phyloP scores from a whole-genome alignment of 2,329 filamentous ascomycete species.

The Macrophomina phaseolina region DNA sequence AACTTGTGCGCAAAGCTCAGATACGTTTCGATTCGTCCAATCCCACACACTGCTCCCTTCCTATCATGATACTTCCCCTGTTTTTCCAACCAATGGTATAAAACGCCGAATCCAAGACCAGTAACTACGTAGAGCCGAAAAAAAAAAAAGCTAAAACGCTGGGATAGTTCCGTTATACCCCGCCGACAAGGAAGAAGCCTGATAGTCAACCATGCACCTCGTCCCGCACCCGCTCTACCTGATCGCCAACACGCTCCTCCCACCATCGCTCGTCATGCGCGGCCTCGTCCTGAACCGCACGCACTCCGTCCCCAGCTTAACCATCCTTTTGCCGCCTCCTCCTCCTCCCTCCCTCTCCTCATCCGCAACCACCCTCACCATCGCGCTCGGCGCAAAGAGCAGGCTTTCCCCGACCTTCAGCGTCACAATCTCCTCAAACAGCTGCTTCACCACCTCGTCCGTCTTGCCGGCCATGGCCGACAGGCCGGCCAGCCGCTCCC shows the following conservation, averaged over 20 bases:
- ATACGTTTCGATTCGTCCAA: no score
- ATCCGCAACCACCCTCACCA: neutral
- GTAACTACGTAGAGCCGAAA: neutral
- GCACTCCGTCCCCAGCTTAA: conserved; percentile 22
- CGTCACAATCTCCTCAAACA: conserved; percentile 56
- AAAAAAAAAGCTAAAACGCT: neutral
- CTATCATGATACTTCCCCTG: no score
- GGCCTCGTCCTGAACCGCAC: conserved; percentile 26
- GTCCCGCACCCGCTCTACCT: neutral
- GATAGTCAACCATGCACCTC: neutral
- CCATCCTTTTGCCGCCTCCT: neutral
- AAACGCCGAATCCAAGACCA: no score
- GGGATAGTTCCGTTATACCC: no score
- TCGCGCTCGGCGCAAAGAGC: conserved; percentile 18
- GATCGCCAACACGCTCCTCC: conserved; percentile 25
- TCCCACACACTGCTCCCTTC: no score
- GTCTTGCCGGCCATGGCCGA: conserved; percentile 27
- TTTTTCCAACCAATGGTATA: no score
- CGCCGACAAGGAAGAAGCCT: no score
- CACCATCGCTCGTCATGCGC: conserved; percentile 23
- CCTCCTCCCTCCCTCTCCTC: neutral
- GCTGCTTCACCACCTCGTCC: conserved; percentile 31
- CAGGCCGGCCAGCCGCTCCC: conserved; percentile 55
- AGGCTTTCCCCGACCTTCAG: conserved; percentile 35
- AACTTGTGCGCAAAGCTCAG: no score